Evolutionary conservation across 352 stramenopile genomes (phyloP), one percentile per base, ranked within the genome.

Genomic region (Phytopythium chamaehyphon): DNA sequence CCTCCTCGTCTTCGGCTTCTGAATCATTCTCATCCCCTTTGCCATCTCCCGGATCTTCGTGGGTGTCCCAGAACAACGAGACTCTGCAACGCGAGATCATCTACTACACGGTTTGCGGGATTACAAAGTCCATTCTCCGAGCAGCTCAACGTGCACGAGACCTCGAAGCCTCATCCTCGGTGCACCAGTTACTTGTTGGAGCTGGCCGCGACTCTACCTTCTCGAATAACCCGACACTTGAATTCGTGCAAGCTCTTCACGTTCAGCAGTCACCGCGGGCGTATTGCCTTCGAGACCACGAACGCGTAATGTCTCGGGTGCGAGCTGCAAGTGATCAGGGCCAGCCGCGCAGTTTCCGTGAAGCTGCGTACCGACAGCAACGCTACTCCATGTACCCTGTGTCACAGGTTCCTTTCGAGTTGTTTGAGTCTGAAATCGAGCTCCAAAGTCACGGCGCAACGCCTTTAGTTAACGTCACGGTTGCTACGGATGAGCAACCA

Each of bases 21-120:
- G 19, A 22, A 15, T 49, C 40, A 6, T 43, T 12, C 43, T 39
- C 18, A 15, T 48, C 53, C 0, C 3, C 26, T 4, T 55, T 45
- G 4, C 73, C 61, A 8, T 63, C 63, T 1, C 26, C 66, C 19
- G 55, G 54, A 9, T 71, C 62, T 23, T 66, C 69, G 36, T 76
- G 75, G 58, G 64, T 64, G 15, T 83, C 76, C 21, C 76, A 86
- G 53, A 86, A 81, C 47, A 83, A 86, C 51, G 76, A 86, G 62
- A 88, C 76, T 10, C 64, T 90, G 31, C 76, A 87, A 47, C 76
- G 75, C n/a, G 79, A 90, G 52, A 88, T 90, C 69, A 88, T 90
- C 60, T 90, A 88, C 66, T 90, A 88, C 64, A 90, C 79, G 2
- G 76, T 90, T 3, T 86, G 74, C 64, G 79, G 79, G 22, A 88